phyloP scores from a whole-genome alignment of 441 rosid genomes.

The Euphorbia schlechtendalii region DNA sequence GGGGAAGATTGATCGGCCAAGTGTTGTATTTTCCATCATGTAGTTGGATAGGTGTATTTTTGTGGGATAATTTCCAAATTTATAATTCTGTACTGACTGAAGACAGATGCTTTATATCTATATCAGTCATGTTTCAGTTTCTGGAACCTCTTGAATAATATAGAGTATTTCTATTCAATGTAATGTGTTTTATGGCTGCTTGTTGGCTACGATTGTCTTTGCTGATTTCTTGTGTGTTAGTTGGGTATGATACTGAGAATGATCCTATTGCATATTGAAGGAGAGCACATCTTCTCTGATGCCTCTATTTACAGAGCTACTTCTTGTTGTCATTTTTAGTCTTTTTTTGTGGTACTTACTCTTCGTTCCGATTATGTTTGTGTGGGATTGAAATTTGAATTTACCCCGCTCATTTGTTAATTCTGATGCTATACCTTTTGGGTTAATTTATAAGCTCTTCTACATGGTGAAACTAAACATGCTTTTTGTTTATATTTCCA shows the following conservation, averaged over 20 bases:
- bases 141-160: neutral
- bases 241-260: neutral
- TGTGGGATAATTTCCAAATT: too few species aligned
- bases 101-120: too few species aligned
- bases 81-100: too few species aligned
- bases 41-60: neutral
- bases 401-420: neutral
- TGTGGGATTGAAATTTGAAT: neutral
- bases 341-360: neutral
- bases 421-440: neutral
- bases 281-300: neutral
- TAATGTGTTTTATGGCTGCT: neutral
- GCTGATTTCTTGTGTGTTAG: neutral
- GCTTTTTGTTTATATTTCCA: neutral
- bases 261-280: neutral
- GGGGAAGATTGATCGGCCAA: neutral
- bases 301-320: neutral
- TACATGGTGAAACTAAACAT: neutral
- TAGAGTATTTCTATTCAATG: slow-evolving; percentile 1
- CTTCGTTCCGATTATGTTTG: neutral
- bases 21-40: slow-evolving; percentile 2
- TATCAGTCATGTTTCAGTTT: too few species aligned
- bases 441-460: neutral
- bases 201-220: neutral
- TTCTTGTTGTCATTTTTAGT: neutral